Base-by-base conservation (phyloP, 495 filamentous ascomycete genomes). In the Delitschia confertaspora region DNA sequence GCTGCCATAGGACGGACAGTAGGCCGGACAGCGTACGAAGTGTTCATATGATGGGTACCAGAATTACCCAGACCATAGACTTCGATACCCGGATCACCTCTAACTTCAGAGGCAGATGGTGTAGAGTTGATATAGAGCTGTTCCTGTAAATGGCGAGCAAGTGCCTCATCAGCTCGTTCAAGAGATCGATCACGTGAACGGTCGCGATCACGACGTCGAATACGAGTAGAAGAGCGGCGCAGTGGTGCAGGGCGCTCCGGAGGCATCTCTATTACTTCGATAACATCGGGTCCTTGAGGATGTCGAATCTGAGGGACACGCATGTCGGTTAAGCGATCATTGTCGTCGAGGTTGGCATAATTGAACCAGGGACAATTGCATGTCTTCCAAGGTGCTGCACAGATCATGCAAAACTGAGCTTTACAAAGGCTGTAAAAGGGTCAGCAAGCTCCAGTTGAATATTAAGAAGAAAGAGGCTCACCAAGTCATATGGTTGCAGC, bases 401-500 rank as follows among this genome's bases (percentile, higher is more conserved):
- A 93, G 24, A 81, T 69, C 74, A 85, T 83, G 64, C 85, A 93
- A 60, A 88, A 88, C 52, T 88, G 75, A 17, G 83, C 84, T 36
- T 73, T 78, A 58, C 85, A 89, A 38, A 76, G 82, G 61, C 81
- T 80, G 41, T 32, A 2, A 17, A 4, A 6, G 22, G 11, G 45
- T 55, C 41, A 49, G 33, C 39, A 22, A 18, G 26, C 30, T n/a
- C n/a, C 8, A 11, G 33, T 38, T 2, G 18, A 42, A 4, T 11
- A 14, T 3, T 25, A 34, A 30, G 41, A 62, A 1, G 14, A 30
- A 10, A 38, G 19, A 8, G 23, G 31, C 78, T 60, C 69, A 80
- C 77, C 79, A 91, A 33, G 78, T 86, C 78, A 88, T 88, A 56
- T 88, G 85, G 61, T 85, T 86, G 59, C 82, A 86, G 35, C 85